phyloP scores from a whole-genome alignment of 1,284 basidiomycete species.

The Leccinum angustisporum region DNA sequence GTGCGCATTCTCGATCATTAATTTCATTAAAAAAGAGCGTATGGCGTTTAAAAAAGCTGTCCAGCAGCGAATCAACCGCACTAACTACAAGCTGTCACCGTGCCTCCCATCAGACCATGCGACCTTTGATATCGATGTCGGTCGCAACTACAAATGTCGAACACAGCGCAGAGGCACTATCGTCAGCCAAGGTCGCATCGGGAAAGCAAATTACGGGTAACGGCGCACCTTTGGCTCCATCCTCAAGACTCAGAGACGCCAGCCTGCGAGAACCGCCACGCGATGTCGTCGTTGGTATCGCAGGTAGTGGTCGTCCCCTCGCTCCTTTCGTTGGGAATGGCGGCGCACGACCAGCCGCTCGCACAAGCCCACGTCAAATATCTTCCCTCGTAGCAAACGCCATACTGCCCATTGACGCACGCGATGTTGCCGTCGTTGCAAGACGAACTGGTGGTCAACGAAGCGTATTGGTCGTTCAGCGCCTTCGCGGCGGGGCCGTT shows the following conservation, averaged over 20 bases:
- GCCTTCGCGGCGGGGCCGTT: slow-evolving; percentile 29
- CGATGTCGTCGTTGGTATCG: slow-evolving; percentile 13
- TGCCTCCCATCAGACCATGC: not conserved
- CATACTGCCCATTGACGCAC: slow-evolving; percentile 27
- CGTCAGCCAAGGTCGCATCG: not conserved
- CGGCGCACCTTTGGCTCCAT: not conserved
- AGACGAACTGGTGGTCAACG: slow-evolving; percentile 19
- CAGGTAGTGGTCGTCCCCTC: slow-evolving; percentile 21
- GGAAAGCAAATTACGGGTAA: not conserved
- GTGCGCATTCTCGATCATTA: not conserved
- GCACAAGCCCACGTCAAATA: slow-evolving; percentile 15
- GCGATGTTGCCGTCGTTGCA: slow-evolving; percentile 27
- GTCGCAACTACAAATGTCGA: slow-evolving; percentile 2
- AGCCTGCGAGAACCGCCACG: slow-evolving; percentile 20
- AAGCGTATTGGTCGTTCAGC: slow-evolving; percentile 28
- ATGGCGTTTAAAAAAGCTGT: not conserved
- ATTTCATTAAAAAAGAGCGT: not conserved
- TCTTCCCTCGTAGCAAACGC: slow-evolving; percentile 19
- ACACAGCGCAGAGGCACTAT: not conserved
- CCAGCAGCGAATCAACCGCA: not conserved
- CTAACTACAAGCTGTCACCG: not conserved
- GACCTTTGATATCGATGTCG: not conserved
- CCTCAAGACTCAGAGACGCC: slow-evolving; percentile 18
- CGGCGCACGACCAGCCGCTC: slow-evolving; percentile 15
- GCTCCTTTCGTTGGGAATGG: slow-evolving; percentile 20